Base-by-base conservation (phyloP, 371 early-diverging fungal genomes). In the Rhizopus arrhizus region DNA sequence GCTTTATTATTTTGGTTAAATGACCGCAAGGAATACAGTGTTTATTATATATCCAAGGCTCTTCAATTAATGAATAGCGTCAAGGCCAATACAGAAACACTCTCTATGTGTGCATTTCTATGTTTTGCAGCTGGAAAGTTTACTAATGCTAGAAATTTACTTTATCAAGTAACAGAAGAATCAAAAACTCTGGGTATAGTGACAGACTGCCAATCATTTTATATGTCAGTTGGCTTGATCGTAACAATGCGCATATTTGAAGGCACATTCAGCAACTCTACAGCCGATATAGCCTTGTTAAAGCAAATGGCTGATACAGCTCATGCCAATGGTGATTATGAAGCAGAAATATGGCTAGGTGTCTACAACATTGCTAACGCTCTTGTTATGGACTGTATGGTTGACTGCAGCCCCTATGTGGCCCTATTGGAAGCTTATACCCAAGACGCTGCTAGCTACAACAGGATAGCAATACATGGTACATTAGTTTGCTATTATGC, bases 231-330 rank as follows among this genome's bases (percentile, higher is more conserved):
- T 8, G 80, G 77, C 0, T 61, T 81, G 11, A 61, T 80, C 10
- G 58, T 73, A 5, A 80, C 84, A 0, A 80, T 79, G 64, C 71
- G 83, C 10, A 83, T 83, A 13, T 82, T 82, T 73, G 83, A 85
- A 49, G 85, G 85, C 7, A 66, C 74, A 0, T 66, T 81, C 31
- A 73, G 73, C 49, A 43, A 43, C 3, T 77, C 78, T 7, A 65
- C 71, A 2, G 69, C 72, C 13, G 85, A 83, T 31, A 51, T 73
- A 40, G 72, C 62, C 0, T 58, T 83, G 2, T 56, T 85, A 33
- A 75, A 77, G 42, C 70, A 69, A 45, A 75, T 77, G 77, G 75
- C 77, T 3, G 69, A 77, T 47, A 80, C 81, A 9, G 81, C 74
- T 1, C 77, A 75, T 52, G 53, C 66, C 31, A 80, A 77, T 45